Evolutionary conservation across 805 yeast species (phyloP).

Genomic region (Cyberlindnera maritima): DNA sequence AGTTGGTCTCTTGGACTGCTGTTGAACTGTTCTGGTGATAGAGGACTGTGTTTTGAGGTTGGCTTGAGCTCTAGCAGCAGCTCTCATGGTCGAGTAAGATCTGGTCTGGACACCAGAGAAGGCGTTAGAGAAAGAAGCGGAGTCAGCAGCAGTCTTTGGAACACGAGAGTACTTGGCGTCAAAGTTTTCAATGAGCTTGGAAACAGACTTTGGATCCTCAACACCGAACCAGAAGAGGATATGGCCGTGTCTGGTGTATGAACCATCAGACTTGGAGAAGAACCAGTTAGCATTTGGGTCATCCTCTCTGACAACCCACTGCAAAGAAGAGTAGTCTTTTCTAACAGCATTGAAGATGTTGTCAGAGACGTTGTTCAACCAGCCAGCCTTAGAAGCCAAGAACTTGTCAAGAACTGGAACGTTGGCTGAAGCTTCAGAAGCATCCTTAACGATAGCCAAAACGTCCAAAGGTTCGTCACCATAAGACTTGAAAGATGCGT

Average conservation of each 20-base stretch:
- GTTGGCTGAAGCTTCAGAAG: slow-evolving; percentile 32
- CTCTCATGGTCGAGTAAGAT: slow-evolving; percentile 44
- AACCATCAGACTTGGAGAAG: slow-evolving; percentile 91
- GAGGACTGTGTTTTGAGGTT: neutral
- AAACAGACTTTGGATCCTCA: slow-evolving; percentile 55
- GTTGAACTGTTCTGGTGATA: slow-evolving; percentile 2
- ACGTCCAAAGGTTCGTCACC: slow-evolving; percentile 97
- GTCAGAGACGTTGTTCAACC: slow-evolving; percentile 97
- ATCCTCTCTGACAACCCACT: slow-evolving; percentile 89
- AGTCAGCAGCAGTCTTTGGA: slow-evolving; percentile 30
- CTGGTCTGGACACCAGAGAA: slow-evolving; percentile 41
- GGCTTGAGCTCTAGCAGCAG: slow-evolving; percentile 13
- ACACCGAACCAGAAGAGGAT: slow-evolving; percentile 95
- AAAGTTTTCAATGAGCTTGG: slow-evolving; percentile 60
- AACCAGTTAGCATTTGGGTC: slow-evolving; percentile 91
- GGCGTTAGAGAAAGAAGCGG: slow-evolving; percentile 37
- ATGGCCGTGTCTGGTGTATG: slow-evolving; percentile 84
- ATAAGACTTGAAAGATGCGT: slow-evolving; percentile 64
- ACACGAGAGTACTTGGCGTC: slow-evolving; percentile 33
- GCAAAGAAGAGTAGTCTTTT: slow-evolving; percentile 69
- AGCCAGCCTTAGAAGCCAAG: slow-evolving; percentile 82
- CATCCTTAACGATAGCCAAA: slow-evolving; percentile 74
- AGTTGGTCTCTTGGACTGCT: slow-evolving; percentile 26
- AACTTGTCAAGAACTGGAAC: slow-evolving; percentile 81
- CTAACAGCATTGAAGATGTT: slow-evolving; percentile 82